Percentiles rank a stretch among this genome's conserved stretches.
phyloP scores from a whole-genome alignment of 2,329 filamentous ascomycete species.

The Celoporthe dispersa region DNA sequence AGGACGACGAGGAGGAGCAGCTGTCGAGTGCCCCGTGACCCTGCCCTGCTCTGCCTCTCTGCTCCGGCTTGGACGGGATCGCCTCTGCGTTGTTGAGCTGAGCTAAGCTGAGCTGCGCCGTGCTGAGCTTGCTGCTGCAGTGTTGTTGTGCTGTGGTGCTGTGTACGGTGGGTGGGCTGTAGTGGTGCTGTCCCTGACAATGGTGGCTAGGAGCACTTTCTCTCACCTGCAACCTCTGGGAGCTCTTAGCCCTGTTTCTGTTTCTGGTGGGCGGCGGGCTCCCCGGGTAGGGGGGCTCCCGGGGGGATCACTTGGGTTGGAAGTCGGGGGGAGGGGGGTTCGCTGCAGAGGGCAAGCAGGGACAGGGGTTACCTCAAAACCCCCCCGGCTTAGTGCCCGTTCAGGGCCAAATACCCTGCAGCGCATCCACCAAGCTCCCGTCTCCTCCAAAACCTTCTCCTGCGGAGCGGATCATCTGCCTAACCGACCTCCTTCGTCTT shows the following conservation, averaged over 20 bases:
- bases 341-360: slow-evolving; percentile 3
- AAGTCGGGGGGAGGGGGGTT: background rate
- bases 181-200: slow-evolving; percentile 1
- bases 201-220: background rate
- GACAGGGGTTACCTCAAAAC: background rate
- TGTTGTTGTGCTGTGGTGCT: background rate
- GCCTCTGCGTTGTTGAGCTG: background rate
- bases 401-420: background rate
- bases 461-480: slow-evolving; percentile 16
- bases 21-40: background rate
- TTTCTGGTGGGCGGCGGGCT: slow-evolving; percentile 4
- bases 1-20: slow-evolving; percentile 3
- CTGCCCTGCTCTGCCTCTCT: background rate
- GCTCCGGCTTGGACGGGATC: background rate
- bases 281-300: background rate
- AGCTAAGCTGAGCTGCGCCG: background rate
- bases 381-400: slow-evolving; percentile 9
- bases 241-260: slow-evolving; percentile 12
- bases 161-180: background rate
- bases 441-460: background rate
- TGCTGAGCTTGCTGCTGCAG: slow-evolving; percentile 4
- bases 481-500: slow-evolving; percentile 5
- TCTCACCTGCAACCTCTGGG: slow-evolving; percentile 3
- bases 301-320: background rate
- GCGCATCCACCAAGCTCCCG: background rate